A percentile compares a stretch with the other conserved stretches of the same genome.
Conservation (phyloP, 169 alveolate genomes). For the Hammondia hammondi region DNA sequence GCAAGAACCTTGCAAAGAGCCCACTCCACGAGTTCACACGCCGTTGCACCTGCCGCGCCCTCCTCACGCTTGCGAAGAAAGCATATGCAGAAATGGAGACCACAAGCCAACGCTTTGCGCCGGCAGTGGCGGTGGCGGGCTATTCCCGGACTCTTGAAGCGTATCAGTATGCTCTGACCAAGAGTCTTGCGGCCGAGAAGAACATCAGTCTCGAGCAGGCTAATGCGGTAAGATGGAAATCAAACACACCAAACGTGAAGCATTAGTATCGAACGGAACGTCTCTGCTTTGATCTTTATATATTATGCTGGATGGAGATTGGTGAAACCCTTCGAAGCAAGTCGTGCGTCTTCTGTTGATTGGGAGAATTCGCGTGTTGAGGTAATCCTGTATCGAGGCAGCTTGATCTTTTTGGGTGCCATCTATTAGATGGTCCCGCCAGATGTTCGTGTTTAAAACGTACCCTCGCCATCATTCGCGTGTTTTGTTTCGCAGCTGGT, state of each 20-base stretch:
- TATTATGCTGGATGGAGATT: too few species aligned
- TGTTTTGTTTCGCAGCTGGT: background rate
- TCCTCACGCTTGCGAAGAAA: background rate
- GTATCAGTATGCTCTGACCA: background rate
- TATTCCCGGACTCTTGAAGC: background rate
- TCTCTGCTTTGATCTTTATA: too few species aligned
- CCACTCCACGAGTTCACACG: background rate
- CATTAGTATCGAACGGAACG: too few species aligned
- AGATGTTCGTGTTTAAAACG: background rate
- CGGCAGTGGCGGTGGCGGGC: background rate
- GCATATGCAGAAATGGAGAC: slow-evolving; percentile 28
- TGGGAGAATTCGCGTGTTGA: too few species aligned
- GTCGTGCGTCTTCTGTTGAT: too few species aligned
- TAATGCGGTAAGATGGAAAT: background rate
- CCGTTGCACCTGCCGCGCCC: background rate
- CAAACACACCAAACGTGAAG: background rate
- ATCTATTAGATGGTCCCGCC: background rate
- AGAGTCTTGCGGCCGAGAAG: slow-evolving; percentile 33
- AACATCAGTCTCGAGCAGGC: slow-evolving; percentile 19
- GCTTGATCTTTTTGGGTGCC: background rate
- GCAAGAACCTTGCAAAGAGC: background rate
- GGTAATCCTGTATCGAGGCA: background rate
- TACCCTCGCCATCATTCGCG: background rate
- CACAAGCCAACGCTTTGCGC: background rate
- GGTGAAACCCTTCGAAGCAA: too few species aligned